phyloP scores from a whole-genome alignment of 1,139 yeast genomes.

The Groenewaldozyma auringiensis region DNA sequence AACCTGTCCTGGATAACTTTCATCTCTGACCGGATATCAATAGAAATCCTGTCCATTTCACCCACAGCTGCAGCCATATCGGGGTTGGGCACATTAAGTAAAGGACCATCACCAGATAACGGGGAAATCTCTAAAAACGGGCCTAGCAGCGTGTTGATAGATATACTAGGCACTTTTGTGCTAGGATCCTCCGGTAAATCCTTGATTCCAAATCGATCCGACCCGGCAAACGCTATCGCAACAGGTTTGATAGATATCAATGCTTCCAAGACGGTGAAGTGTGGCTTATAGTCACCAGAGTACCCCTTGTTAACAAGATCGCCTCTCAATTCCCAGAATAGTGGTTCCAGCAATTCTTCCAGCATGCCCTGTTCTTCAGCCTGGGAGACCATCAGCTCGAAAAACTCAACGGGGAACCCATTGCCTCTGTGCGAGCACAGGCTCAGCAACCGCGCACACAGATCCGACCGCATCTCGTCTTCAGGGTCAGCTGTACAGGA shows the following conservation, averaged over 20 bases:
- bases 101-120: conserved; percentile 32
- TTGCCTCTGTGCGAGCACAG: conserved; percentile 11
- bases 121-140: conserved; percentile 75
- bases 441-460: conserved; percentile 17
- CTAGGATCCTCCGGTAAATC: conserved; percentile 6
- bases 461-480: conserved; percentile 12
- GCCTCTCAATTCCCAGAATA: conserved; percentile 25
- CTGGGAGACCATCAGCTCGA: conserved; percentile 49
- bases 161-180: conserved; percentile 4
- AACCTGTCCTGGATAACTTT: conserved; percentile 32
- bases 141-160: conserved; percentile 41
- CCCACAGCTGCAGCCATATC: conserved; percentile 17
- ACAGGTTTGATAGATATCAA: conserved; percentile 56
- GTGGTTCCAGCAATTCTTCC: conserved; percentile 49
- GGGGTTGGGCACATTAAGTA: conserved; percentile 22
- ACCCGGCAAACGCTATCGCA: conserved; percentile 51
- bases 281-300: conserved; percentile 39
- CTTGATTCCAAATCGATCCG: conserved; percentile 40
- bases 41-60: conserved; percentile 15
- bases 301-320: conserved; percentile 18
- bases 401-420: conserved; percentile 39
- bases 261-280: conserved; percentile 49
- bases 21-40: conserved; percentile 25
- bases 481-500: conserved; percentile 14
- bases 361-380: conserved; percentile 61